A percentile compares a stretch with the other conserved stretches of the same genome.
Evolutionary conservation across 768 basidiomycete genomes (phyloP).

Genomic region (Lentinula sp.): DNA sequence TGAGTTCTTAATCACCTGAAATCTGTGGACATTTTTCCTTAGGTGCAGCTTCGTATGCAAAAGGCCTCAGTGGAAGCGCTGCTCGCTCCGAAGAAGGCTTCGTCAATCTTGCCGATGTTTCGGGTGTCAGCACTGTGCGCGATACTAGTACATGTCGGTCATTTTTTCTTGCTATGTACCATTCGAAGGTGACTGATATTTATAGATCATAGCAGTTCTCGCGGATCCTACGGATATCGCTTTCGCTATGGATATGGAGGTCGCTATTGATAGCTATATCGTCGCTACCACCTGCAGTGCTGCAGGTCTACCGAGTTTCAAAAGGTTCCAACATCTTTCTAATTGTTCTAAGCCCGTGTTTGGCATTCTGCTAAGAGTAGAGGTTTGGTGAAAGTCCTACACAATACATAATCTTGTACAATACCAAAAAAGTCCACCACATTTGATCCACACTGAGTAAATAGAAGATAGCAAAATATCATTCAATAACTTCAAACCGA

Average conservation of each 20-base stretch:
- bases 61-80: not conserved
- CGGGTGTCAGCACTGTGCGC: slow-evolving; percentile 1
- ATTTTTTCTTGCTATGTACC: not conserved
- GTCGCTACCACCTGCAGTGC: no score
- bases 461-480: slow-evolving; percentile 8
- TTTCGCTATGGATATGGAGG: not conserved
- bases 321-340: no score
- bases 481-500: slow-evolving; percentile 58
- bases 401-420: not conserved
- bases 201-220: not conserved
- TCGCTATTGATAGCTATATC: not conserved
- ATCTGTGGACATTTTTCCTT: not conserved
- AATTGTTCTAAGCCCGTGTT: no score
- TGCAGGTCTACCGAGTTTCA: no score
- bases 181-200: not conserved
- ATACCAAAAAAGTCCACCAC: not conserved
- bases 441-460: not conserved
- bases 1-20: not conserved
- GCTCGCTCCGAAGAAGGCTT: not conserved
- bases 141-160: slow-evolving; percentile 6
- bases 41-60: not conserved
- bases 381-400: not conserved
- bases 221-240: not conserved
- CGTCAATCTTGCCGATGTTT: not conserved
- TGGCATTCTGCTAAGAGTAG: no score